Percentiles rank a stretch among this genome's conserved stretches.
These are phyloP conservation scores for Ophiostoma tasmaniense DNA, from an alignment of 2,329 filamentous ascomycete species.

Conservation along the genomic window DNA sequence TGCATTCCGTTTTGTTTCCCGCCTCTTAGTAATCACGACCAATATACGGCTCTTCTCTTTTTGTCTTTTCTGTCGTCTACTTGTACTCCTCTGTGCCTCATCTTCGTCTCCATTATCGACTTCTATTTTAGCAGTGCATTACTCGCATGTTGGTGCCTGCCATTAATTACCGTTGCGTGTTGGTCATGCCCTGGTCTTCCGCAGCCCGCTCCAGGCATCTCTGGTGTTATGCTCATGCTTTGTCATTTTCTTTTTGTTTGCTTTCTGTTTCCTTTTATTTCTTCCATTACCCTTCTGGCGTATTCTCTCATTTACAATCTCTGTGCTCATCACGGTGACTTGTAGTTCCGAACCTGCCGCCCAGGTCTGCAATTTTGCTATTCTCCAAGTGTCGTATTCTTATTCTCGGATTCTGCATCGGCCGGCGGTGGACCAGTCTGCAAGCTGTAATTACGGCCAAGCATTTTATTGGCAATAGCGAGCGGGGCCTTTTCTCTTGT, in stretches of 20 bases:
- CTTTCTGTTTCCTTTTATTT: background rate
- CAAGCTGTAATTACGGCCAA: conserved; percentile 13
- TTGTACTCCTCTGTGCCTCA: background rate
- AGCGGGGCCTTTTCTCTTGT: background rate
- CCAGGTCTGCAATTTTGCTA: background rate
- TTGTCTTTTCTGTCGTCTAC: background rate
- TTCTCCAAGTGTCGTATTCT: background rate
- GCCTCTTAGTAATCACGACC: background rate
- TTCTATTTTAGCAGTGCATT: background rate
- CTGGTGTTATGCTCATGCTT: background rate
- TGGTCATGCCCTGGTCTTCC: background rate
- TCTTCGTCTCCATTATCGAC: background rate
- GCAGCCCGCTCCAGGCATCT: background rate
- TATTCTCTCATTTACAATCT: background rate
- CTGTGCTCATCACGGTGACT: background rate
- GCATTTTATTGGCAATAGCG: conserved; percentile 10
- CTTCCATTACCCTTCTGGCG: background rate
- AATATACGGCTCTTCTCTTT: too few species aligned
- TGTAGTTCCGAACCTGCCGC: background rate
- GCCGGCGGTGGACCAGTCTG: background rate
- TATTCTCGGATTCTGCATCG: background rate
- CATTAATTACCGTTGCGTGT: conserved; percentile 1
- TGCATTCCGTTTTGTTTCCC: background rate
- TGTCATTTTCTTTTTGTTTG: background rate
- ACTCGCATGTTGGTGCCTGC: background rate